Evolutionary conservation across 1,284 basidiomycete species (phyloP).

Genomic region (Quambalaria eucalypti): DNA sequence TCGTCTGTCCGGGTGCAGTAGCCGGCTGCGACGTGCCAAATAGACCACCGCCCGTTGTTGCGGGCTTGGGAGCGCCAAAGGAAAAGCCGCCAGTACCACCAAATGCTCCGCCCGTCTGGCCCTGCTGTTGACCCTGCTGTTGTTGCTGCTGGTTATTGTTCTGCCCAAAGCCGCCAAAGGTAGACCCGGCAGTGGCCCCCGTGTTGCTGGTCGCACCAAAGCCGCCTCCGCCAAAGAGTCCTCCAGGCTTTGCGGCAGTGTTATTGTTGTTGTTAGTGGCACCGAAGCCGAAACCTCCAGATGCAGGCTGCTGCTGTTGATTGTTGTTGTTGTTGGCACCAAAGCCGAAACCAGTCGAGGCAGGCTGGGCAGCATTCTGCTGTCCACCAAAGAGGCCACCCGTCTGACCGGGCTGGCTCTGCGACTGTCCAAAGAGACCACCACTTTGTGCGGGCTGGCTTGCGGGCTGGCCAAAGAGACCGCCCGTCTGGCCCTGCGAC

Average conservation of each 20-base stretch:
- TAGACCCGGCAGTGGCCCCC: constrained; percentile 18
- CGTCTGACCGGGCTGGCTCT: constrained; percentile 4
- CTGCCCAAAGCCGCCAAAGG: constrained; percentile 16
- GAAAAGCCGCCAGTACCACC: constrained; percentile 22
- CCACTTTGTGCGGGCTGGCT: constrained; percentile 21
- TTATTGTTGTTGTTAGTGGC: constrained; percentile 9
- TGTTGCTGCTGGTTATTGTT: constrained; percentile 14
- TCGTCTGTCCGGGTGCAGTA: constrained; percentile 26
- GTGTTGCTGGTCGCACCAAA: constrained; percentile 18
- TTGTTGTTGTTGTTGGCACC: constrained; percentile 19
- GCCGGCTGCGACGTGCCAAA: constrained; percentile 15
- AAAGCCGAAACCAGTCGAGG: constrained; percentile 30
- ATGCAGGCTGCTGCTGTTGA: constrained; percentile 14
- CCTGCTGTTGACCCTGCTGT: constrained; percentile 39
- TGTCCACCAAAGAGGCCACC: constrained; percentile 30
- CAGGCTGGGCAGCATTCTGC: constrained; percentile 29
- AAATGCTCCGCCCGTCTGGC: background rate
- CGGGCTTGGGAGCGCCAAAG: constrained; percentile 29
- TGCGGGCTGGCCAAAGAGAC: constrained; percentile 38
- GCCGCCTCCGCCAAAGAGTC: constrained; percentile 10
- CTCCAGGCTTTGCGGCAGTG: constrained; percentile 10
- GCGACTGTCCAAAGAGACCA: constrained; percentile 26
- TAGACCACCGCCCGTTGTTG: constrained; percentile 27
- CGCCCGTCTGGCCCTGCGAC: constrained; percentile 44
- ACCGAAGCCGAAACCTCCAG: constrained; percentile 17